Evolutionary conservation across 192 early-diverging fungal genomes (phyloP), one percentile per base, ranked within the genome.

Genomic region (Umbelopsis ramanniana): DNA sequence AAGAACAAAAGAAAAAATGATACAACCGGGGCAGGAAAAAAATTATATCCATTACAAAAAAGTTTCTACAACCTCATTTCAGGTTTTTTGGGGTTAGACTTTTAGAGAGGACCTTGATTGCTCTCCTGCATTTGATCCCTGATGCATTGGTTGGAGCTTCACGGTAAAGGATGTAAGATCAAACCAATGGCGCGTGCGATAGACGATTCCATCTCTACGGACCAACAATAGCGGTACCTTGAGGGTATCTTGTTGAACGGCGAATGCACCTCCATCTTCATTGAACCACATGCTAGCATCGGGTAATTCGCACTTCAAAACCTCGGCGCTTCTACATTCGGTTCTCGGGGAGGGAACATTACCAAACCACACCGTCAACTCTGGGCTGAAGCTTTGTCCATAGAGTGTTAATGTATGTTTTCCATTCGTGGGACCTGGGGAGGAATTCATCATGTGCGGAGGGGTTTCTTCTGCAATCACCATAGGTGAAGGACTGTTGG

Each of bases 311-410:
- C 57, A 63, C 14, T 26, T 17, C 29, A 63, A 63, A 37, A 63
- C 33, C 33, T 63, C 57, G 11, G 57, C 15, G 33, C 29, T 63
- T 63, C 33, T 63, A 35, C 22, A 74, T 50, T 74, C 73, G 23
- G 67, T 68, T 48, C 57, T 57, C 19, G 73, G 73, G 3, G 73
- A 52, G 11, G 52, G 52, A 19, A 74, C 69, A 38, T 74, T 68
- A 26, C 73, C 73, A 60, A 93, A 93, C 82, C 86, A 83, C 35
- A 93, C 88, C 6, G 82, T 84, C 78, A 93, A 79, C 52, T 91
- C 89, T 8, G 85, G 86, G 2, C 82, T 74, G 70, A 91, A 93
- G 47, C 90, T 89, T 33, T 89, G 76, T 7, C 92, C 92, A 45
- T 86, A 82, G 26, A 92, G 73, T 37, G 83, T 88, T 57, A 92